Conservation (phyloP, 306 rosid genomes). For the Sindora glabra region DNA sequence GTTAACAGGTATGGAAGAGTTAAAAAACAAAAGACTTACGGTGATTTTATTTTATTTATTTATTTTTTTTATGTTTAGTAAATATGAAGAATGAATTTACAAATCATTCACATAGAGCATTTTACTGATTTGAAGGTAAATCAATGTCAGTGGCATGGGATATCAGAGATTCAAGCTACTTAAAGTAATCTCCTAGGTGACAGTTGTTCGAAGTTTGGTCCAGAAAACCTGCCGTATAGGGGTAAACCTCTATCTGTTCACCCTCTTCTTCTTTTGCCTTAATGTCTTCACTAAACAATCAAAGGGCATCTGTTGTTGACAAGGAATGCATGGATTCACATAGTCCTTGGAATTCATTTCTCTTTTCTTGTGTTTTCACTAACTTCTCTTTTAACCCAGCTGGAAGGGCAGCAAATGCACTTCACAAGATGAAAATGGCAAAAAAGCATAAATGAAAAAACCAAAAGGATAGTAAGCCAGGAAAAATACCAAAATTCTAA, state of each 20-base stretch:
- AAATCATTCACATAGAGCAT: too few species aligned
- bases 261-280: constrained; percentile 21
- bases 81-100: too few species aligned
- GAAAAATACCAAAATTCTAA: not conserved
- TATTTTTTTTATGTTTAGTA: too few species aligned
- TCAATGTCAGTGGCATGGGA: constrained; percentile 35
- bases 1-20: too few species aligned
- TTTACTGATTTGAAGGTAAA: constrained; percentile 16
- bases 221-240: constrained; percentile 3
- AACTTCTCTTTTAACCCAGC: constrained; percentile 53
- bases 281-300: constrained; percentile 41
- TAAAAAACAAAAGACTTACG: too few species aligned
- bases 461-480: not conserved
- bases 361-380: constrained; percentile 40
- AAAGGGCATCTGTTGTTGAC: constrained; percentile 61
- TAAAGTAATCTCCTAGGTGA: constrained; percentile 28
- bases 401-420: constrained; percentile 68
- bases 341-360: constrained; percentile 43
- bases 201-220: constrained; percentile 23
- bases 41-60: too few species aligned
- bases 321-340: constrained; percentile 52
- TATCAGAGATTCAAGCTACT: constrained; percentile 45
- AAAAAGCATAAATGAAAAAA: not conserved
- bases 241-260: constrained; percentile 18
- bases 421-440: constrained; percentile 23